A percentile compares a stretch with the other conserved stretches of the same genome.
Evolutionary conservation across 1,284 basidiomycete species (phyloP).

Genomic region (Calocybe gambosa): DNA sequence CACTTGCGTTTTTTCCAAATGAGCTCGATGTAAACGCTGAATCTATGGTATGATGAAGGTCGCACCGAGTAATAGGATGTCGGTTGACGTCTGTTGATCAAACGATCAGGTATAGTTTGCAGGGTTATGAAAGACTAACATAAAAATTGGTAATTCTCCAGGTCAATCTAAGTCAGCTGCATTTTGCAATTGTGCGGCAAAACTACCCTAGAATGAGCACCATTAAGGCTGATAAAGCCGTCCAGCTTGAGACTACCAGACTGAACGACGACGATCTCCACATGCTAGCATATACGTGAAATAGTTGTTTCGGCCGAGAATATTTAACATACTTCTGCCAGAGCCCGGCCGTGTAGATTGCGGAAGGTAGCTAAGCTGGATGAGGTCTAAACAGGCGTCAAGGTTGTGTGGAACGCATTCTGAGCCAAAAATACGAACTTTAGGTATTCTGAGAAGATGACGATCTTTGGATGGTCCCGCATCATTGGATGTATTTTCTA

Average conservation of each 20-base stretch:
- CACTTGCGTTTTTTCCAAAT: constrained; percentile 60
- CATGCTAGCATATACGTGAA: constrained; percentile 36
- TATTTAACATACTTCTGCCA: constrained; percentile 47
- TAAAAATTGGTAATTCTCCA: constrained; percentile 74
- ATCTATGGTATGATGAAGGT: constrained; percentile 69
- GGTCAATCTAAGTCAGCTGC: neutral
- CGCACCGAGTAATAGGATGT: constrained; percentile 64
- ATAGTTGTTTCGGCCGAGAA: constrained; percentile 1
- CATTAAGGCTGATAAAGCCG: constrained; percentile 79
- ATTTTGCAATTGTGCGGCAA: neutral
- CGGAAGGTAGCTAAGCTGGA: constrained; percentile 60
- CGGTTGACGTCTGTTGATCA: constrained; percentile 68
- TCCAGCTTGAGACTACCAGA: constrained; percentile 52
- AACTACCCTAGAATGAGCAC: constrained; percentile 63
- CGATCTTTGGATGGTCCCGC: constrained; percentile 31
- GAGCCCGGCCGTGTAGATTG: constrained; percentile 59
- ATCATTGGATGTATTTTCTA: constrained; percentile 51
- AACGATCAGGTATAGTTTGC: neutral
- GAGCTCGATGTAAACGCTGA: constrained; percentile 59
- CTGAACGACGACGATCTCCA: constrained; percentile 55
- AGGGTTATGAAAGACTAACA: constrained; percentile 43
- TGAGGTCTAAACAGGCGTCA: constrained; percentile 39
- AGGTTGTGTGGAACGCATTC: neutral
- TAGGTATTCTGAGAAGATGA: constrained; percentile 53
- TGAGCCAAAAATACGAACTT: constrained; percentile 34